These are phyloP conservation scores for Ehretia macrophylla DNA, from an alignment of 257 asterid species.

Conservation along the genomic window DNA sequence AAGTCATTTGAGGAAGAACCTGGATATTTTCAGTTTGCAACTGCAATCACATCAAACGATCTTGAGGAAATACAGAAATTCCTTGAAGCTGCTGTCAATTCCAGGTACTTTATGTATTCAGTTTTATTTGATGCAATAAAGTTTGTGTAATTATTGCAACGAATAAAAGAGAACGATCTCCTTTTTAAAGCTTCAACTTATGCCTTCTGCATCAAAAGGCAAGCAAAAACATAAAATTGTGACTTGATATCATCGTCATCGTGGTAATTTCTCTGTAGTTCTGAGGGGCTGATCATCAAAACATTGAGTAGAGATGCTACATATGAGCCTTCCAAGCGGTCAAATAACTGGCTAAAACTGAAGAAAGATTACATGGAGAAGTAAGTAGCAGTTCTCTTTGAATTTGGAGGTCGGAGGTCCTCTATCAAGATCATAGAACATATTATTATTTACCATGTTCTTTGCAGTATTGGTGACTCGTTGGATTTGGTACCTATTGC, in stretches of 20 bases:
- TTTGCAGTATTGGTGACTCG: slow-evolving; percentile 84
- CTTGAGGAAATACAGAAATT: slow-evolving; percentile 90
- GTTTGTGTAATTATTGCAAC: background rate
- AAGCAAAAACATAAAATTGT: too few species aligned
- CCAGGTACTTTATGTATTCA: slow-evolving; percentile 41
- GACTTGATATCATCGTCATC: background rate
- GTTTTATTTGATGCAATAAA: background rate
- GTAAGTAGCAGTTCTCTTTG: slow-evolving; percentile 29
- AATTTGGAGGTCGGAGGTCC: slow-evolving; percentile 3
- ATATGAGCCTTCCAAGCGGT: slow-evolving; percentile 91
- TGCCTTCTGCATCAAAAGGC: too few species aligned
- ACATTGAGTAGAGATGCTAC: slow-evolving; percentile 87
- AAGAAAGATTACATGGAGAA: slow-evolving; percentile 93
- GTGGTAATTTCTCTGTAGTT: slow-evolving; percentile 38
- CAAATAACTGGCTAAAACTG: slow-evolving; percentile 89
- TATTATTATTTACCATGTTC: slow-evolving; percentile 11
- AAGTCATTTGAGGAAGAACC: slow-evolving; percentile 77
- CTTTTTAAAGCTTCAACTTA: too few species aligned
- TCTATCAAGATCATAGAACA: slow-evolving; percentile 10
- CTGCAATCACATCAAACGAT: slow-evolving; percentile 79
- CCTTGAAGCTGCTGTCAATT: slow-evolving; percentile 83
- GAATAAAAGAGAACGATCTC: too few species aligned
- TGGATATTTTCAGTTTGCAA: slow-evolving; percentile 76
- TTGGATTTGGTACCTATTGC: slow-evolving; percentile 98
- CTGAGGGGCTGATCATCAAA: slow-evolving; percentile 93